Conservation (phyloP, 176 grass and related monocot species). For the Oryza meridionalis region DNA sequence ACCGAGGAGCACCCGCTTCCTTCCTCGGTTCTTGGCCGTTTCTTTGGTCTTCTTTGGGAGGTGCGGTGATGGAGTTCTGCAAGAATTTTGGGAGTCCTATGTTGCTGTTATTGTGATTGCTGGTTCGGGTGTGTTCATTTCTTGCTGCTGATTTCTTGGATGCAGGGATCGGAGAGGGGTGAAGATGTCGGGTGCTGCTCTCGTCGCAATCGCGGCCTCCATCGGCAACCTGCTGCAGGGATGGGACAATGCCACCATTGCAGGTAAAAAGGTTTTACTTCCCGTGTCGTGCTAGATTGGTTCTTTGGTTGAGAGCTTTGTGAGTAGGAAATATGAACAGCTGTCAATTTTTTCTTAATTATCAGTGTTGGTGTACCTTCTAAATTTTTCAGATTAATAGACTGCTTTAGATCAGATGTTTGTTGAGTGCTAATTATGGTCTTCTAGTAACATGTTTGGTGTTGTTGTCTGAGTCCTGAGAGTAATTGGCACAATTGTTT, state of each 20-base stretch:
- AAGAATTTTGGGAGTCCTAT: not conserved
- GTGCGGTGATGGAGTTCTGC: slow-evolving; percentile 27
- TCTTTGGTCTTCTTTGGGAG: not conserved
- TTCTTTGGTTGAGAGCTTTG: not conserved
- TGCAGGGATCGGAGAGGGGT: not conserved
- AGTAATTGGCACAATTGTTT: not conserved
- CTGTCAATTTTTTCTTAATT: not conserved
- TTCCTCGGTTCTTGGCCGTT: not conserved
- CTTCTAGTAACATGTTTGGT: not conserved
- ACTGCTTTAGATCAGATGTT: not conserved
- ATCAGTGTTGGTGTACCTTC: not conserved
- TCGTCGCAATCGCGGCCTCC: slow-evolving; percentile 73
- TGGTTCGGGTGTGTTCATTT: not conserved
- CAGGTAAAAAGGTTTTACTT: slow-evolving; percentile 43
- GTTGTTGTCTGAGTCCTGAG: not conserved
- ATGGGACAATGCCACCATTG: slow-evolving; percentile 90
- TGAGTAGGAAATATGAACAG: not conserved
- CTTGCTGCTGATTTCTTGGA: not conserved
- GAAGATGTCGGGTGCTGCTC: slow-evolving; percentile 59
- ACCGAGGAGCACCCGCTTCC: not conserved
- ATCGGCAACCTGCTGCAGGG: slow-evolving; percentile 84
- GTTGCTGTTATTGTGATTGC: not conserved
- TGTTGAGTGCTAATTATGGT: not conserved
- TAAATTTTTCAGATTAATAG: not conserved
- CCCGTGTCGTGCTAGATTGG: not conserved